Conservation (phyloP, 441 rosid species). For the Populus hybrid region DNA sequence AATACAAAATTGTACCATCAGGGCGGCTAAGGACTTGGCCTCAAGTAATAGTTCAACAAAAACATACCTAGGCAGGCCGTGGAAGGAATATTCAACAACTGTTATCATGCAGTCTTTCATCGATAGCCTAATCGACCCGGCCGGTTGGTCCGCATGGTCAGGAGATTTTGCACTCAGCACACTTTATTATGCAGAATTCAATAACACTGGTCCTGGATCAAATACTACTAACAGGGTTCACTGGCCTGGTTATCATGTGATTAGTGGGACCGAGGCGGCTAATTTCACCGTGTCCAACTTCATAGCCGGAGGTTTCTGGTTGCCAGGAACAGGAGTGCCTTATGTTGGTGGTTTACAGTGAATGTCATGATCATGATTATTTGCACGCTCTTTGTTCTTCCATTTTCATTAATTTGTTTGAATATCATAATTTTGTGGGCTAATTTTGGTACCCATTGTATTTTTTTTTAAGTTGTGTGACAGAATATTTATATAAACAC, state of each 20-base stretch:
- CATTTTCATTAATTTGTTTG: too few relatives aligned
- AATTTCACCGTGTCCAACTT: conserved; percentile 54
- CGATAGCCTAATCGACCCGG: conserved; percentile 42
- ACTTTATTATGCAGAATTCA: conserved; percentile 52
- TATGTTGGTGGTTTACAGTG: conserved; percentile 35
- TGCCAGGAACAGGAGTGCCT: conserved; percentile 57
- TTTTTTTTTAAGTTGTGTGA: too few relatives aligned
- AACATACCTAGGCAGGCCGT: conserved; percentile 68
- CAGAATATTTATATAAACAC: too few relatives aligned
- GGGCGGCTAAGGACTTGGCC: conserved; percentile 46
- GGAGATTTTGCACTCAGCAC: conserved; percentile 51
- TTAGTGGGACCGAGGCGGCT: conserved; percentile 43
- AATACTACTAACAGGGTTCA: conserved; percentile 35
- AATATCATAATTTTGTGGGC: too few relatives aligned
- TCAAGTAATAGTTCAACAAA: conserved; percentile 28
- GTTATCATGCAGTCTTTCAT: conserved; percentile 50
- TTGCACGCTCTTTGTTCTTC: background rate
- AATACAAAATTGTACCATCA: conserved; percentile 57
- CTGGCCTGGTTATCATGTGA: conserved; percentile 54
- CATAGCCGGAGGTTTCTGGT: conserved; percentile 52
- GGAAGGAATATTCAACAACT: conserved; percentile 67
- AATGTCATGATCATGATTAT: background rate
- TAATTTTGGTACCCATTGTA: too few relatives aligned
- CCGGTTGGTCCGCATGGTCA: conserved; percentile 63
- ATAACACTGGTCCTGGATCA: conserved; percentile 55